These are phyloP conservation scores for Leishmania amazonensis DNA, from an alignment of 208 protist species.

Conservation along the genomic window DNA sequence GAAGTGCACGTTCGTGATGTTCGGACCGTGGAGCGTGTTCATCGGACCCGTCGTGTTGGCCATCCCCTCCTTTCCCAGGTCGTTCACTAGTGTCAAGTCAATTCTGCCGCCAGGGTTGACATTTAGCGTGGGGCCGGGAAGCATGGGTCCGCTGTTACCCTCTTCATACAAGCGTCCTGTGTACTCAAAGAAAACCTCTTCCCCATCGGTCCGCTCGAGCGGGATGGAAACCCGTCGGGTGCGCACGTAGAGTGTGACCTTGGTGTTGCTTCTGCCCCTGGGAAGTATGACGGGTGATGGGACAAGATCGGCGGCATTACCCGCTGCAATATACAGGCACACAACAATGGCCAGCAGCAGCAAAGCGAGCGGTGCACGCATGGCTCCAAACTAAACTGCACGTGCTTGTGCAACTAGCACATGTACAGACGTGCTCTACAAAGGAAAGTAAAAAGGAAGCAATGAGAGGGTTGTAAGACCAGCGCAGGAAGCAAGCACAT, in stretches of 20 bases:
- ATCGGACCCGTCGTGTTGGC: slow-evolving; percentile 25
- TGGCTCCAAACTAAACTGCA: not conserved
- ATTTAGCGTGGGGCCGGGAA: slow-evolving; percentile 75
- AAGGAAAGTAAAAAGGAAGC: not conserved
- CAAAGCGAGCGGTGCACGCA: not conserved
- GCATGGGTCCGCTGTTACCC: slow-evolving; percentile 36
- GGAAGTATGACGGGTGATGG: slow-evolving; percentile 37
- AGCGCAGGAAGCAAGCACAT: not conserved
- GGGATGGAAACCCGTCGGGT: slow-evolving; percentile 49
- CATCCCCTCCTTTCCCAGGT: slow-evolving; percentile 42
- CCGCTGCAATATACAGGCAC: slow-evolving; percentile 13
- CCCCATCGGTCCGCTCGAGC: slow-evolving; percentile 27
- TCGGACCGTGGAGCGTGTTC: slow-evolving; percentile 71
- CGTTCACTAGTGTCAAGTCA: slow-evolving; percentile 61
- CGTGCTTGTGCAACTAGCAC: not conserved
- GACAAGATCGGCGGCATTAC: slow-evolving; percentile 20
- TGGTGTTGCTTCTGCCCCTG: slow-evolving; percentile 40
- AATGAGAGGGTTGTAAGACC: not conserved
- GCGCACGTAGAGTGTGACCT: slow-evolving; percentile 51
- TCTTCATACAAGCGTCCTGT: slow-evolving; percentile 65
- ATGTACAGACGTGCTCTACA: too few species aligned
- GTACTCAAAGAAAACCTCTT: slow-evolving; percentile 65
- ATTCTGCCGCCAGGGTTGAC: slow-evolving; percentile 71
- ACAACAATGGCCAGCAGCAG: slow-evolving; percentile 6
- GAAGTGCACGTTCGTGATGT: slow-evolving; percentile 86